A percentile compares a stretch with the other conserved stretches of the same genome.
Evolutionary conservation across 192 early-diverging fungal genomes (phyloP).

Genomic region (Dimargaris verticillata): DNA sequence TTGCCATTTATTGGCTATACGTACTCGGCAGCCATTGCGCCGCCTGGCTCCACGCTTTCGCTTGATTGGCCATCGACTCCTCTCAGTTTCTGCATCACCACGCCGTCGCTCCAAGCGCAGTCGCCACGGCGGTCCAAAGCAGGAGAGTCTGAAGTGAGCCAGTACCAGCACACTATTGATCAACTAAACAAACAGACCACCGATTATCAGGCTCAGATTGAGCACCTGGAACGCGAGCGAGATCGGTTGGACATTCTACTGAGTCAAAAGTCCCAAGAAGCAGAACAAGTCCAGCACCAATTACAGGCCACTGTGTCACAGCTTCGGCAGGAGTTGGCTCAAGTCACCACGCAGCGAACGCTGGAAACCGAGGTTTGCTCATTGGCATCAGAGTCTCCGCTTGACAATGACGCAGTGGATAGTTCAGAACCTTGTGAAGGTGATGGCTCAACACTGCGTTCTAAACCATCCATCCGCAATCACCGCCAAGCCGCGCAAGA

Average conservation of each 20-base stretch:
- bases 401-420: not conserved
- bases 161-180: not conserved
- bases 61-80: conserved; percentile 1
- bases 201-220: not conserved
- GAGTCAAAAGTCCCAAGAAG: not conserved
- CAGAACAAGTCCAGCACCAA: not conserved
- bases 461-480: not conserved
- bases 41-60: not conserved
- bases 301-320: not conserved
- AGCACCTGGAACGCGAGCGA: not conserved
- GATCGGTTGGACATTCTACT: not conserved
- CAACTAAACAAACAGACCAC: not conserved
- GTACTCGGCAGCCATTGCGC: conserved; percentile 17
- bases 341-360: not conserved
- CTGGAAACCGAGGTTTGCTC: not conserved
- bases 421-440: too few species aligned
- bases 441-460: not conserved
- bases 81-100: conserved; percentile 3
- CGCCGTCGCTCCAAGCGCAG: not conserved
- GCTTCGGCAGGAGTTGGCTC: not conserved
- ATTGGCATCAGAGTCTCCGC: not conserved
- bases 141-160: not conserved
- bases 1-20: conserved; percentile 82
- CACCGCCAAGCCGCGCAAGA: not conserved
- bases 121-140: conserved; percentile 1